These are phyloP conservation scores for Acorus gramineus DNA, from an alignment of 106 monocot species.

Conservation along the genomic window DNA sequence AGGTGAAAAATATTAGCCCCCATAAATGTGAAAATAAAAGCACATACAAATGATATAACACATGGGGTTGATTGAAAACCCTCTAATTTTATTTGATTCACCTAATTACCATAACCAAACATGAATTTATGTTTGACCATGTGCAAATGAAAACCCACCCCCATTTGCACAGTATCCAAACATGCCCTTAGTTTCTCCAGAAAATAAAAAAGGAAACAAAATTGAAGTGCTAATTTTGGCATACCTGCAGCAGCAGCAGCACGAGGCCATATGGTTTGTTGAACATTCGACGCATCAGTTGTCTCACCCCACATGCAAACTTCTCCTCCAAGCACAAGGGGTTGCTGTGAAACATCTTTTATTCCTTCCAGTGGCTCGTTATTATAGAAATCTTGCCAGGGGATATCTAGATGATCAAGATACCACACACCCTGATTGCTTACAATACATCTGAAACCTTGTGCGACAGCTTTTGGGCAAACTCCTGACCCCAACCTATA, in stretches of 20 bases:
- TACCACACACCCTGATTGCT: slow-evolving; percentile 97
- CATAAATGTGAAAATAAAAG: too few species aligned
- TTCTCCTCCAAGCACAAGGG: slow-evolving; percentile 93
- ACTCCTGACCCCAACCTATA: slow-evolving; percentile 82
- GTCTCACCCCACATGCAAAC: slow-evolving; percentile 99
- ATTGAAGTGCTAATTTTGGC: too few species aligned
- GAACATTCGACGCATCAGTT: slow-evolving; percentile 76
- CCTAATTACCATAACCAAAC: too few species aligned
- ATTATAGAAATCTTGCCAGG: slow-evolving; percentile 78
- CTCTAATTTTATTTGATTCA: too few species aligned
- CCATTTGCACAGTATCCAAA: too few species aligned
- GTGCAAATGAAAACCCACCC: too few species aligned
- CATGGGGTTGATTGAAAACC: too few species aligned
- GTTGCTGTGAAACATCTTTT: slow-evolving; percentile 35
- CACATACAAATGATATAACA: too few species aligned
- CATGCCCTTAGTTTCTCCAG: too few species aligned
- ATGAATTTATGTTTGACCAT: too few species aligned
- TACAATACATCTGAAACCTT: slow-evolving; percentile 83
- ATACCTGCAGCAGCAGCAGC: slow-evolving; percentile 98
- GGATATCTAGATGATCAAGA: slow-evolving; percentile 84
- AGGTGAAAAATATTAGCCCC: too few species aligned
- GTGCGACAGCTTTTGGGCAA: slow-evolving; percentile 76
- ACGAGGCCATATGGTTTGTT: slow-evolving; percentile 98
- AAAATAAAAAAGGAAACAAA: too few species aligned
- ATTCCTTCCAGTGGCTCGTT: slow-evolving; percentile 87